Evolutionary conservation across 202 grass and related monocot genomes (phyloP).

Genomic region (Musa balbisiana): DNA sequence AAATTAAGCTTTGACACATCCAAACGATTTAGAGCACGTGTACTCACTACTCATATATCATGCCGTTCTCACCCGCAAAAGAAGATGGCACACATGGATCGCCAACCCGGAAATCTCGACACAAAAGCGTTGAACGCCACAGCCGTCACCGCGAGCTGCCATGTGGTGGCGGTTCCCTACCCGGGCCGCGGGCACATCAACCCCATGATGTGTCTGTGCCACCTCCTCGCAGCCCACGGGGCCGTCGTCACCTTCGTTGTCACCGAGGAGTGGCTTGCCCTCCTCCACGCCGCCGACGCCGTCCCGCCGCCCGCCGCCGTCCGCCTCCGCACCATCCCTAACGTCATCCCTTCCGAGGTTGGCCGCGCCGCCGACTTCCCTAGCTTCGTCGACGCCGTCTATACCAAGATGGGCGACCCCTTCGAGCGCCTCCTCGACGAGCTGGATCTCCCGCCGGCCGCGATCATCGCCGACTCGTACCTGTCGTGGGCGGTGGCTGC

Average conservation of each 20-base stretch:
- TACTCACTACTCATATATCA: no score
- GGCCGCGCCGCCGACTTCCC: conserved; percentile 51
- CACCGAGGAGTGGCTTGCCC: conserved; percentile 72
- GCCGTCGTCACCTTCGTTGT: conserved; percentile 51
- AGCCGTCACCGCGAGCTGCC: conserved; percentile 13
- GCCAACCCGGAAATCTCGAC: neutral
- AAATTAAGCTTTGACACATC: no score
- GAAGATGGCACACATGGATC: neutral
- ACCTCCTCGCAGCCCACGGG: conserved; percentile 43
- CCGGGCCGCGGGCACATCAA: conserved; percentile 80
- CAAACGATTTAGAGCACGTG: no score
- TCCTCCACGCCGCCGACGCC: conserved; percentile 30
- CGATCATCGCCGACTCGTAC: conserved; percentile 46
- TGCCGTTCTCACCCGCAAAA: no score
- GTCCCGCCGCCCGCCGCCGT: conserved; percentile 22
- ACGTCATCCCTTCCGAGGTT: conserved; percentile 66
- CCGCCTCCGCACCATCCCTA: conserved; percentile 48
- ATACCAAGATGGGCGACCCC: conserved; percentile 55
- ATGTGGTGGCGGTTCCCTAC: conserved; percentile 56
- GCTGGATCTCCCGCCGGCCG: conserved; percentile 27
- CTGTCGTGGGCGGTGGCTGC: conserved; percentile 54
- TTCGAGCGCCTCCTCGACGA: conserved; percentile 48
- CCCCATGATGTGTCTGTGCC: conserved; percentile 58
- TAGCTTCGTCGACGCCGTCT: conserved; percentile 55
- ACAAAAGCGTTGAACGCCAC: neutral